A percentile compares a stretch with the other conserved stretches of the same genome.
These are phyloP conservation scores for Pseudopithomyces maydicus DNA, from an alignment of 2,329 filamentous ascomycete genomes.

Conservation along the genomic window DNA sequence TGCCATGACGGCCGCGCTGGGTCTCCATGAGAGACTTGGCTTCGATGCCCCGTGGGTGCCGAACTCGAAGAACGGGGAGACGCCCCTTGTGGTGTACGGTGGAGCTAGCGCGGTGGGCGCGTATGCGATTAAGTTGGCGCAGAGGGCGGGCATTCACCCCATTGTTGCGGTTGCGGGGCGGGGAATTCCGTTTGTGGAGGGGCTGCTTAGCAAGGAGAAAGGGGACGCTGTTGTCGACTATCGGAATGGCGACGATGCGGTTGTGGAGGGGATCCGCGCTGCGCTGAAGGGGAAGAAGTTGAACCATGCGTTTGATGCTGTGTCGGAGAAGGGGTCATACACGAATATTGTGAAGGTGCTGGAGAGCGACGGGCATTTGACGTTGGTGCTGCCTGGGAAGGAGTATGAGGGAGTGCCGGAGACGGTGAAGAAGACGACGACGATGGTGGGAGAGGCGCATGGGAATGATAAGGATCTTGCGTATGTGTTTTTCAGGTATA, in stretches of 20 bases:
- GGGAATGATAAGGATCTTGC: conserved; percentile 49
- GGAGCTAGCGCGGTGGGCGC: conserved; percentile 43
- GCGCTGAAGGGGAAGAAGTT: conserved; percentile 51
- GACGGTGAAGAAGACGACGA: conserved; percentile 45
- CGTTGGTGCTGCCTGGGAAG: conserved; percentile 49
- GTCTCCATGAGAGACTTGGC: conserved; percentile 45
- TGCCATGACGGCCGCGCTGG: conserved; percentile 48
- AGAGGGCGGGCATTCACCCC: conserved; percentile 42
- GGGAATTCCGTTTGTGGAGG: conserved; percentile 23
- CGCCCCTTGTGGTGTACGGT: conserved; percentile 43
- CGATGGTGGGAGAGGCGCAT: conserved; percentile 43
- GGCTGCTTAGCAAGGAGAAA: conserved; percentile 36
- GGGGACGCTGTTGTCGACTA: conserved; percentile 51
- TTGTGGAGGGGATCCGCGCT: conserved; percentile 46
- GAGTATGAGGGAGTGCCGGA: conserved; percentile 51
- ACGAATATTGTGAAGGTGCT: conserved; percentile 43
- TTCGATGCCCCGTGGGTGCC: conserved; percentile 45
- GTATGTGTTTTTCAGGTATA: conserved; percentile 51
- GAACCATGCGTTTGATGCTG: conserved; percentile 61
- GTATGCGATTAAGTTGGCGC: conserved; percentile 43
- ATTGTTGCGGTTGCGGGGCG: conserved; percentile 28
- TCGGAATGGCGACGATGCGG: conserved; percentile 56
- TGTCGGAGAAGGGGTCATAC: conserved; percentile 55
- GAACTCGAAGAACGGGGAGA: conserved; percentile 8
- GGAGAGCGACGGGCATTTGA: conserved; percentile 37